A percentile compares a stretch with the other conserved stretches of the same genome.
These are phyloP conservation scores for Chalciporus sphaerocephalus DNA, from an alignment of 768 basidiomycete species.

Conservation along the genomic window DNA sequence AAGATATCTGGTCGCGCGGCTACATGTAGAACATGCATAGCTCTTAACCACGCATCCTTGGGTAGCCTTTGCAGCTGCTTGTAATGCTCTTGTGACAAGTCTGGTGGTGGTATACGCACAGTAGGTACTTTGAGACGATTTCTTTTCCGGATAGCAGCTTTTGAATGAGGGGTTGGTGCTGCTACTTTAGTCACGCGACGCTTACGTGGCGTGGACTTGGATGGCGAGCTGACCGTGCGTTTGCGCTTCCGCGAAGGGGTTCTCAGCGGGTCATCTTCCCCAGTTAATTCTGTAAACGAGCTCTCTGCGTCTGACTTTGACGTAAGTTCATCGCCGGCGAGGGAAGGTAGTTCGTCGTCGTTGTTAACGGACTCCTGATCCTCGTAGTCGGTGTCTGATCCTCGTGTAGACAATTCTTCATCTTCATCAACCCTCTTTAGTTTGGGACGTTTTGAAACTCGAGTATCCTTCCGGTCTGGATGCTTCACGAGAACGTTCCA, in stretches of 20 bases:
- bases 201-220: slow-evolving; percentile 35
- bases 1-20: slow-evolving; percentile 85
- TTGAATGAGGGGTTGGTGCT: slow-evolving; percentile 73
- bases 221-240: slow-evolving; percentile 27
- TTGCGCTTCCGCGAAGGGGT: slow-evolving; percentile 58
- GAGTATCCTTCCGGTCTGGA: slow-evolving; percentile 5
- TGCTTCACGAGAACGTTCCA: slow-evolving; percentile 44
- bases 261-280: slow-evolving; percentile 35
- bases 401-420: slow-evolving; percentile 16
- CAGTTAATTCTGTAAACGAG: slow-evolving; percentile 20
- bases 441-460: slow-evolving; percentile 19
- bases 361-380: slow-evolving; percentile 18
- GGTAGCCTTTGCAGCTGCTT: slow-evolving; percentile 51
- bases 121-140: slow-evolving; percentile 25
- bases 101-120: slow-evolving; percentile 35
- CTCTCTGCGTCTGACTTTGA: slow-evolving; percentile 28
- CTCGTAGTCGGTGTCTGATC: slow-evolving; percentile 21
- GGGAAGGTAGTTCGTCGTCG: slow-evolving; percentile 20
- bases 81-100: slow-evolving; percentile 32
- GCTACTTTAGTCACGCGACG: slow-evolving; percentile 39
- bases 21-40: slow-evolving; percentile 90
- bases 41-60: slow-evolving; percentile 76
- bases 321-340: slow-evolving; percentile 16
- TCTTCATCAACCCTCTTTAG: slow-evolving; percentile 22
- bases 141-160: slow-evolving; percentile 56